Conservation (phyloP, 495 filamentous ascomycete species). For the Penicillium alfredii region DNA sequence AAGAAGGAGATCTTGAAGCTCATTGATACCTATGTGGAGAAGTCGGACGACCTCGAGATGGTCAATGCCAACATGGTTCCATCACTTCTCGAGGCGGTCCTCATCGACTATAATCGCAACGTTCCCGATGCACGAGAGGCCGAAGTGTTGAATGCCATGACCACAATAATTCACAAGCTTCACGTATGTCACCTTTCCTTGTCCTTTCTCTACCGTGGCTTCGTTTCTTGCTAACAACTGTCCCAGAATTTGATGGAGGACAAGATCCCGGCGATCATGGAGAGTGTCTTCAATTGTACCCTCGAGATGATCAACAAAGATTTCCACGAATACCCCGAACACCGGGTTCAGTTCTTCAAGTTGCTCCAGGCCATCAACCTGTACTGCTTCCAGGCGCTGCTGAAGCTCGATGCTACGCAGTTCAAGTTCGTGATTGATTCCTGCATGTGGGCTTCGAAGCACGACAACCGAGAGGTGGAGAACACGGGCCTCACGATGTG, state of each 20-base stretch:
- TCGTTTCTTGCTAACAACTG: slow-evolving; percentile 27
- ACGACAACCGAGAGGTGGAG: slow-evolving; percentile 98
- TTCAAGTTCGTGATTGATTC: slow-evolving; percentile 99
- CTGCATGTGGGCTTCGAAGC: slow-evolving; percentile 99
- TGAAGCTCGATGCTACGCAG: slow-evolving; percentile 88
- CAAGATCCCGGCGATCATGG: slow-evolving; percentile 94
- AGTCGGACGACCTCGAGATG: slow-evolving; percentile 92
- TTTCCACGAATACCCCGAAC: slow-evolving; percentile 97
- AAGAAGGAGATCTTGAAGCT: slow-evolving; percentile 99
- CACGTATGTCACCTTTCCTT: slow-evolving; percentile 60
- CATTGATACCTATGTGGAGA: slow-evolving; percentile 95
- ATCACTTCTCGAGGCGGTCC: slow-evolving; percentile 89
- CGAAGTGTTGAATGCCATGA: slow-evolving; percentile 96
- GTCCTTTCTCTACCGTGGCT: neutral
- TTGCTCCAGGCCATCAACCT: slow-evolving; percentile 91
- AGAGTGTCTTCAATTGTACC: slow-evolving; percentile 97
- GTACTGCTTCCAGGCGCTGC: slow-evolving; percentile 88
- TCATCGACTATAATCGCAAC: slow-evolving; percentile 95
- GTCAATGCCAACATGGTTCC: slow-evolving; percentile 90
- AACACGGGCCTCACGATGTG: slow-evolving; percentile 98
- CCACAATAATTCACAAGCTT: slow-evolving; percentile 91
- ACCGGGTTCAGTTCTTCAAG: slow-evolving; percentile 97
- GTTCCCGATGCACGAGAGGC: slow-evolving; percentile 94
- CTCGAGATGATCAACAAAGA: slow-evolving; percentile 99
- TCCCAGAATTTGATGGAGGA: slow-evolving; percentile 85